Evolutionary conservation across 768 basidiomycete genomes (phyloP).

Genomic region (Suillus tomentosus): DNA sequence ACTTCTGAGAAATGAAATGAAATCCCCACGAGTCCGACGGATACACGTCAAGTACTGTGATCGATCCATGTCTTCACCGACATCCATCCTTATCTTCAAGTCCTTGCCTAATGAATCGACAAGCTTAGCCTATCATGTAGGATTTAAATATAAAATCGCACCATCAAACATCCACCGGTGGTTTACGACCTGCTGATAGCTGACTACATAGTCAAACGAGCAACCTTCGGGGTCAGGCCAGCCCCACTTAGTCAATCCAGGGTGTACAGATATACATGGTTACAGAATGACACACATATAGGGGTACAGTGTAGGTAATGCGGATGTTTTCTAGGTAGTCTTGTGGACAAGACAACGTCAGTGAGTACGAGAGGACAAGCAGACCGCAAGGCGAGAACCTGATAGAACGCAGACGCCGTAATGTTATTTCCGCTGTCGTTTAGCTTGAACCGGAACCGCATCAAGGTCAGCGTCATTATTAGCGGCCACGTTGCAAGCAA

Average conservation of each 20-base stretch:
- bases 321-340: conserved; percentile 53
- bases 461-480: not conserved
- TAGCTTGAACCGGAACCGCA: conserved; percentile 40
- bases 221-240: conserved; percentile 55
- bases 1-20: not conserved
- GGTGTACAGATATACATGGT: not conserved
- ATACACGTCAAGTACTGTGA: conserved; percentile 46
- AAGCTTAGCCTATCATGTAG: not conserved
- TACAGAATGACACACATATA: conserved; percentile 37
- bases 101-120: conserved; percentile 32
- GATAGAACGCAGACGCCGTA: conserved; percentile 43
- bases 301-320: conserved; percentile 37
- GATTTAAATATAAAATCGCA: not conserved
- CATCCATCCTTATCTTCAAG: conserved; percentile 50
- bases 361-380: not conserved
- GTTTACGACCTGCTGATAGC: conserved; percentile 48
- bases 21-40: conserved; percentile 35
- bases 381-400: conserved; percentile 30
- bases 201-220: conserved; percentile 48
- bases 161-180: conserved; percentile 29
- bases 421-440: conserved; percentile 55
- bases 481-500: conserved; percentile 9
- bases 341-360: conserved; percentile 20
- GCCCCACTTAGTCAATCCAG: conserved; percentile 44
- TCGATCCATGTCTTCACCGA: conserved; percentile 57